These are phyloP conservation scores for Termitomyces heimii DNA, from an alignment of 768 basidiomycete species.

Conservation along the genomic window DNA sequence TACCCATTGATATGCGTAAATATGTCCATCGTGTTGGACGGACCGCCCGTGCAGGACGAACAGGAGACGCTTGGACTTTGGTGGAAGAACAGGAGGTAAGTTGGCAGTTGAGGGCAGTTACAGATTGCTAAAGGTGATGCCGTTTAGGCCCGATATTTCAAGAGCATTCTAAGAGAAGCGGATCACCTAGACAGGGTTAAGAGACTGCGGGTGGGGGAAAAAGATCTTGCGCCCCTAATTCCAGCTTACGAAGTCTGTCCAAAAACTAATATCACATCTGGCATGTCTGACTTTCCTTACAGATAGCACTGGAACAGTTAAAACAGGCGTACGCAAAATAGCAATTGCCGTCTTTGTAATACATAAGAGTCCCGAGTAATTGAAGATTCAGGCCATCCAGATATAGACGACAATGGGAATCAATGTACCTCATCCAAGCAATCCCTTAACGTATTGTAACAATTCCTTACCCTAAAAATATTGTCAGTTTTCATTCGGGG, in stretches of 20 bases:
- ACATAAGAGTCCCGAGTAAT: neutral
- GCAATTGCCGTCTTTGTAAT: neutral
- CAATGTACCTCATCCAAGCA: slow-evolving; percentile 42
- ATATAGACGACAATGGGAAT: neutral
- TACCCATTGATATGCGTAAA: slow-evolving; percentile 95
- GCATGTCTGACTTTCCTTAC: neutral
- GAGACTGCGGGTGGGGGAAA: slow-evolving; percentile 56
- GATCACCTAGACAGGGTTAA: slow-evolving; percentile 67
- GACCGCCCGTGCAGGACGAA: slow-evolving; percentile 88
- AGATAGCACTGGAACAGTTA: slow-evolving; percentile 33
- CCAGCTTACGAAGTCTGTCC: slow-evolving; percentile 62
- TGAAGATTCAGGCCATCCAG: neutral
- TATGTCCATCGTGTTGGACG: slow-evolving; percentile 97
- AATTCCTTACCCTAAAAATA: slow-evolving; percentile 57
- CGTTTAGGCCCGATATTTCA: slow-evolving; percentile 79
- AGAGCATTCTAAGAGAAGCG: slow-evolving; percentile 68
- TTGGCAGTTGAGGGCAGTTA: neutral
- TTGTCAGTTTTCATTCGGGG: slow-evolving; percentile 3
- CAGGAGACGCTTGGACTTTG: slow-evolving; percentile 89
- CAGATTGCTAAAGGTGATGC: neutral
- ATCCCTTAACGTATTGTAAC: slow-evolving; percentile 63
- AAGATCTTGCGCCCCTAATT: slow-evolving; percentile 49
- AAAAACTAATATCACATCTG: neutral
- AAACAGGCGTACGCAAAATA: slow-evolving; percentile 32
- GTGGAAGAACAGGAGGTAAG: slow-evolving; percentile 90